Evolutionary conservation across 2,329 filamentous ascomycete genomes (phyloP).

Genomic region (Penicillium sp.): DNA sequence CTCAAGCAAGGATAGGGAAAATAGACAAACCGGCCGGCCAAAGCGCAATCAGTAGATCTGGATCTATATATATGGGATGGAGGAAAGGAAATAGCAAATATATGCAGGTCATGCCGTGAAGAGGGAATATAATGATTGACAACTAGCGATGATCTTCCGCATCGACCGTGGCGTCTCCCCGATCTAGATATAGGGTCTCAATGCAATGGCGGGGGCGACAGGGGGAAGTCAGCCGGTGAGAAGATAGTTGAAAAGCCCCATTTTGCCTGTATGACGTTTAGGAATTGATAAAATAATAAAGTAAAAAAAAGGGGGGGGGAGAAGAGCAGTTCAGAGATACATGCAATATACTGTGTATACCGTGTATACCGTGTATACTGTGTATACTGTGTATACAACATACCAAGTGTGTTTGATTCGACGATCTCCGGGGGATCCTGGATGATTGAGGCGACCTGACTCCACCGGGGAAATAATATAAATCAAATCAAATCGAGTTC

Average conservation of each 20-base stretch:
- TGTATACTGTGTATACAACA: not conserved
- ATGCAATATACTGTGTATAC: too few species aligned
- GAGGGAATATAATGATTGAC: constrained; percentile 15
- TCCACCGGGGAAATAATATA: constrained; percentile 2
- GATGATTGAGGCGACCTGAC: constrained; percentile 15
- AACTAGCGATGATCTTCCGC: constrained; percentile 29
- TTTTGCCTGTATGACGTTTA: constrained; percentile 11
- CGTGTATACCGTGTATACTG: too few species aligned
- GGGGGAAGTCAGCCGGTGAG: constrained; percentile 10
- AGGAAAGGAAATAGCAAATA: constrained; percentile 13
- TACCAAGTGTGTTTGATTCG: constrained; percentile 2
- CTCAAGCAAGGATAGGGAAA: constrained; percentile 8
- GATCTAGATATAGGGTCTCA: constrained; percentile 23
- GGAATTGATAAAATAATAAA: not conserved
- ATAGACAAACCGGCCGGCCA: constrained; percentile 15
- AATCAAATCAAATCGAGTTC: not conserved
- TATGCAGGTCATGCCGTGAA: constrained; percentile 17
- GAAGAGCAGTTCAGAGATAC: constrained; percentile 17
- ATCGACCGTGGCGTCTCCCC: constrained; percentile 12
- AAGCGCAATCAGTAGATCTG: constrained; percentile 14
- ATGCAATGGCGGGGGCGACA: constrained; percentile 19
- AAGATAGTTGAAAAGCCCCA: constrained; percentile 4
- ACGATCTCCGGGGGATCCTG: constrained; percentile 19
- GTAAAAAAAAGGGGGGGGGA: not conserved
- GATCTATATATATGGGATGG: constrained; percentile 10